phyloP scores from a whole-genome alignment of 441 rosid genomes.

The Eruca vesicaria region DNA sequence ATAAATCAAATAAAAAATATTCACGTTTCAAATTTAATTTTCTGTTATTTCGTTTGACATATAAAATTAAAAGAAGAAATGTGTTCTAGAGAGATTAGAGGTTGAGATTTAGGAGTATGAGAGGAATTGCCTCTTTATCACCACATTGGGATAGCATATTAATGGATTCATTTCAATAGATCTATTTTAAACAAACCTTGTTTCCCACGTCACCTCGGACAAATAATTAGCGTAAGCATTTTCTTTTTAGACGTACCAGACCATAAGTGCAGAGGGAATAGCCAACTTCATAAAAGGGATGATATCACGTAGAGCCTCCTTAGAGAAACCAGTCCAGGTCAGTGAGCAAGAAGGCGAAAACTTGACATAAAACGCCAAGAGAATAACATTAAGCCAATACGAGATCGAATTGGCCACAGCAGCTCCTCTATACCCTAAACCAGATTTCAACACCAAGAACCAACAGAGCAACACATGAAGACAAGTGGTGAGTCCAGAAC shows the following conservation, averaged over 20 bases:
- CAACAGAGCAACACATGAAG: conserved; percentile 52
- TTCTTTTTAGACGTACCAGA: conserved; percentile 40
- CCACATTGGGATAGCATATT: background rate
- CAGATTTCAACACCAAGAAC: conserved; percentile 49
- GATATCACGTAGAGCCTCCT: conserved; percentile 45
- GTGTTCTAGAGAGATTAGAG: no score
- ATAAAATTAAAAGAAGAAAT: no score
- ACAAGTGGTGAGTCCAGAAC: conserved; percentile 44
- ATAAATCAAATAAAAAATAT: no score
- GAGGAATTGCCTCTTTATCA: no score
- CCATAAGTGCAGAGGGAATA: conserved; percentile 69
- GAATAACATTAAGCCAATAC: conserved; percentile 53
- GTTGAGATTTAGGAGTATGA: no score
- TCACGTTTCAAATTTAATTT: no score
- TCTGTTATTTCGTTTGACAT: no score
- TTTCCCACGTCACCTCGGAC: background rate
- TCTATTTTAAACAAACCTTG: background rate
- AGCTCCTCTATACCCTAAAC: conserved; percentile 59
- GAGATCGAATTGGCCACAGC: conserved; percentile 55
- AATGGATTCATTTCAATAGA: background rate
- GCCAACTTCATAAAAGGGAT: conserved; percentile 53
- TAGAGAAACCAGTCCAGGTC: conserved; percentile 63
- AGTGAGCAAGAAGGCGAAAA: conserved; percentile 40
- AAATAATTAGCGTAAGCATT: background rate
- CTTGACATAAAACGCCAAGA: conserved; percentile 47